A percentile compares a stretch with the other conserved stretches of the same genome.
These are phyloP conservation scores for Botryosphaeria dothidea DNA, from an alignment of 2,329 filamentous ascomycete species.

Conservation along the genomic window DNA sequence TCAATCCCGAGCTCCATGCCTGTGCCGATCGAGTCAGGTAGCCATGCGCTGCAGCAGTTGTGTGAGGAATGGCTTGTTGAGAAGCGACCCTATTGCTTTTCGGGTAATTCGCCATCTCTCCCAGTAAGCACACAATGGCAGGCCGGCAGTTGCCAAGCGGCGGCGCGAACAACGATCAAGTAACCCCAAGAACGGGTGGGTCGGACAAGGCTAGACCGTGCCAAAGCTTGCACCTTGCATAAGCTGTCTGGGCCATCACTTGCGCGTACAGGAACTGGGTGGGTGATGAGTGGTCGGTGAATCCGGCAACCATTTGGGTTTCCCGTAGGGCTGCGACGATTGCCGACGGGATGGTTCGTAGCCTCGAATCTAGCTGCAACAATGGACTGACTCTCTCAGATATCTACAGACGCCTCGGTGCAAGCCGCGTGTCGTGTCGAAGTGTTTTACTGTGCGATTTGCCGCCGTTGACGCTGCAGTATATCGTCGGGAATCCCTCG, in stretches of 20 bases:
- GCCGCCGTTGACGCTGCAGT: not conserved
- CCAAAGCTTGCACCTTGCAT: not conserved
- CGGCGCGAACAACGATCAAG: not conserved
- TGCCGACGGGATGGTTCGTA: not conserved
- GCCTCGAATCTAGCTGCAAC: no score
- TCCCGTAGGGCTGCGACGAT: not conserved
- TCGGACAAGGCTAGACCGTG: not conserved
- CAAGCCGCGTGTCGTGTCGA: not conserved
- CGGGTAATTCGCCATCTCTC: constrained; percentile 10
- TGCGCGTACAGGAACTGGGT: not conserved
- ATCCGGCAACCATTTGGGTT: not conserved
- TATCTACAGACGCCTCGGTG: no score
- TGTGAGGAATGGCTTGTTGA: not conserved
- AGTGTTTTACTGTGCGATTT: not conserved
- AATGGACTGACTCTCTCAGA: no score
- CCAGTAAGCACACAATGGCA: constrained; percentile 5
- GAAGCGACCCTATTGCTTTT: not conserved
- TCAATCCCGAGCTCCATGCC: not conserved
- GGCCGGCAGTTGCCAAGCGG: not conserved
- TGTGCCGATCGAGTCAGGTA: not conserved
- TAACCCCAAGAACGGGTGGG: not conserved
- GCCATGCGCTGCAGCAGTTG: not conserved
- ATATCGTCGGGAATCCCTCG: not conserved
- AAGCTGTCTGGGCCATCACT: not conserved
- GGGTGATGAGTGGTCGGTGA: not conserved